Percentiles rank a stretch among this genome's conserved stretches.
Conservation (phyloP, 192 early-diverging fungal genomes). For the Chytriomyces hyalinus region DNA sequence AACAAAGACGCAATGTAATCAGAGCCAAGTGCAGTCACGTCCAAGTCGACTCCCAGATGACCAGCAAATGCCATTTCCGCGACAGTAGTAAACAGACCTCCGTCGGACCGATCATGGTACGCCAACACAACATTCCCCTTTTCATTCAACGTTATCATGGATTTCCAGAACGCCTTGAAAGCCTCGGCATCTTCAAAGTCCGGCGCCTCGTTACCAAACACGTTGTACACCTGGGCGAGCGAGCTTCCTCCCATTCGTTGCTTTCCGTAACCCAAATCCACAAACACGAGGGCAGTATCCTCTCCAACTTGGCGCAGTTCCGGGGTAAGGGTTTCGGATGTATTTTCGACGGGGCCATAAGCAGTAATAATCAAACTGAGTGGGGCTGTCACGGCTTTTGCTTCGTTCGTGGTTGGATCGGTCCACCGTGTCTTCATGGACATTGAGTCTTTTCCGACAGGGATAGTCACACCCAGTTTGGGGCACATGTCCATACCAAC, state of each 20-base stretch:
- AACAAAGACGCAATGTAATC: slow-evolving; percentile 74
- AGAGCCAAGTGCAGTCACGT: slow-evolving; percentile 62
- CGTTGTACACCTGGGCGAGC: slow-evolving; percentile 91
- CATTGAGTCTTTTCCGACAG: slow-evolving; percentile 99
- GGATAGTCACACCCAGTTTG: slow-evolving; percentile 88
- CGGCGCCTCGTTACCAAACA: slow-evolving; percentile 79
- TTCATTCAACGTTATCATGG: slow-evolving; percentile 45
- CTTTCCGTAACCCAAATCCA: slow-evolving; percentile 84
- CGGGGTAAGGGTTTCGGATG: slow-evolving; percentile 87
- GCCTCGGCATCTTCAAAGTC: slow-evolving; percentile 78
- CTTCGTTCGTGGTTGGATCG: slow-evolving; percentile 46
- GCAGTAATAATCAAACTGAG: slow-evolving; percentile 92
- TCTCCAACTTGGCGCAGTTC: slow-evolving; percentile 65
- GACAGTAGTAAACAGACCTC: slow-evolving; percentile 91
- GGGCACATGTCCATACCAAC: slow-evolving; percentile 94
- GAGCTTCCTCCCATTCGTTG: slow-evolving; percentile 92
- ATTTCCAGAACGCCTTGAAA: slow-evolving; percentile 81
- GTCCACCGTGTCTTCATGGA: slow-evolving; percentile 97
- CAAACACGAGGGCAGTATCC: slow-evolving; percentile 75
- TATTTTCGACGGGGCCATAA: slow-evolving; percentile 87
- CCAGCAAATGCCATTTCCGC: slow-evolving; percentile 97
- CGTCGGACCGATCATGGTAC: slow-evolving; percentile 99
- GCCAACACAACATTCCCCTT: slow-evolving; percentile 73
- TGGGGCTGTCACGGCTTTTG: slow-evolving; percentile 81
- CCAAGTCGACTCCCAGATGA: slow-evolving; percentile 79